phyloP scores from a whole-genome alignment of 2,329 filamentous ascomycete species.

The Monosporascus ibericus region DNA sequence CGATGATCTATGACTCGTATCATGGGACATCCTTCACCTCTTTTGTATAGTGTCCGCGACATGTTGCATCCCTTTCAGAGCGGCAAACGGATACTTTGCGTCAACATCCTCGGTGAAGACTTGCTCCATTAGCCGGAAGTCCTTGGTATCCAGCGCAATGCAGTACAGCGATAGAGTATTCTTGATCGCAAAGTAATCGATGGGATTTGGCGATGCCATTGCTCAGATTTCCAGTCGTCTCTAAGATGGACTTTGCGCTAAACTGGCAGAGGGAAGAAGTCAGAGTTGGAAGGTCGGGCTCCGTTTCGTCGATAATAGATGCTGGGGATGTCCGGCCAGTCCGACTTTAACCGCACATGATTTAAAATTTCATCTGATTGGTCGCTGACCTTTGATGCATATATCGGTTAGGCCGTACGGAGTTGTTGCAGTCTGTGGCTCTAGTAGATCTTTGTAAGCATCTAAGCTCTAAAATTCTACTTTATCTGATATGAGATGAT shows the following conservation, averaged over 20 bases:
- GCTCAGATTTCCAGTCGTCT: not conserved
- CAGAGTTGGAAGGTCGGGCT: too few species aligned
- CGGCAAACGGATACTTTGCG: slow-evolving; percentile 4
- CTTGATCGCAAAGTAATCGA: slow-evolving; percentile 5
- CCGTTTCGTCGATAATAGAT: too few species aligned
- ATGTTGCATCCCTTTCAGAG: slow-evolving; percentile 1
- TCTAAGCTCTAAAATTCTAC: too few species aligned
- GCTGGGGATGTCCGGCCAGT: not conserved
- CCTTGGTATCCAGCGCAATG: slow-evolving; percentile 7
- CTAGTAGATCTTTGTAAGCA: too few species aligned
- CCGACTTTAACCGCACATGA: not conserved
- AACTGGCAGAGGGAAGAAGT: too few species aligned
- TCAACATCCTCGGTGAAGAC: slow-evolving; percentile 5
- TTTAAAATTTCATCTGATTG: too few species aligned
- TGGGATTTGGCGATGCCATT: slow-evolving; percentile 1
- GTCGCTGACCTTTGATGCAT: too few species aligned
- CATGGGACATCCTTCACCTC: not conserved
- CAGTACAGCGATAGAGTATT: slow-evolving; percentile 7
- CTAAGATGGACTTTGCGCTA: too few species aligned
- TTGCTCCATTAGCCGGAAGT: slow-evolving; percentile 5
- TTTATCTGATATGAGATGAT: too few species aligned
- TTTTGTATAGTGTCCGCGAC: not conserved
- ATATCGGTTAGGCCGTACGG: too few species aligned
- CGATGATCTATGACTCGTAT: not conserved
- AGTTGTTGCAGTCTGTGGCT: too few species aligned